Evolutionary conservation across 495 filamentous ascomycete genomes (phyloP).

Genomic region (Aspergillus ostianus): DNA sequence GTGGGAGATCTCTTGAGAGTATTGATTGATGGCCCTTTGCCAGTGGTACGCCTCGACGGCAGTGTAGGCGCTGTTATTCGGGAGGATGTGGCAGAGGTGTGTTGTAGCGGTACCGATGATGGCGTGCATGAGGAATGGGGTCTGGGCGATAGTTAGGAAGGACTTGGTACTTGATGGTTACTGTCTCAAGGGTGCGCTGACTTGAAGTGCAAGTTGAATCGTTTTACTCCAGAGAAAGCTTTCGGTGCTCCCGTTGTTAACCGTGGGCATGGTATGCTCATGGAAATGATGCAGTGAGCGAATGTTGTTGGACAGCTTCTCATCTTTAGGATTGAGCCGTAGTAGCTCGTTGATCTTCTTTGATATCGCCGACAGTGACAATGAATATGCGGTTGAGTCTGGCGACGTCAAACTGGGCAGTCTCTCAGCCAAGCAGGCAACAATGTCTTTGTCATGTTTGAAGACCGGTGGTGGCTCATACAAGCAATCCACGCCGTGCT

Average conservation of each 20-base stretch:
- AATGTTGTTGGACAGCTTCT: conserved; percentile 12
- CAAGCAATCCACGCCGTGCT: conserved; percentile 39
- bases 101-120: conserved; percentile 40
- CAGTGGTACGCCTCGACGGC: conserved; percentile 43
- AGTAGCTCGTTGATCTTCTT: conserved; percentile 29
- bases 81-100: conserved; percentile 37
- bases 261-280: conserved; percentile 22
- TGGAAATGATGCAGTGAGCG: conserved; percentile 39
- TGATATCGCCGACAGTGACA: conserved; percentile 26
- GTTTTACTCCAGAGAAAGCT: conserved; percentile 33
- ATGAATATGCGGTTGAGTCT: conserved; percentile 23
- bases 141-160: conserved; percentile 26
- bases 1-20: conserved; percentile 31
- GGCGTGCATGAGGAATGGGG: conserved; percentile 49
- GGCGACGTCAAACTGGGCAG: conserved; percentile 13
- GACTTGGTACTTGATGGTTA: not conserved
- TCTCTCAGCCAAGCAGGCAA: conserved; percentile 18
- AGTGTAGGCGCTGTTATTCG: conserved; percentile 28
- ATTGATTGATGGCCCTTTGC: conserved; percentile 40
- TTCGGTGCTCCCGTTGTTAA: conserved; percentile 21
- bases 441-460: conserved; percentile 16
- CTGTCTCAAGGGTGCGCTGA: conserved; percentile 15
- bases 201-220: conserved; percentile 39
- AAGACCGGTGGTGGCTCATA: conserved; percentile 22
- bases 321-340: conserved; percentile 6